Conservation (phyloP, 208 protist species). For the Wallacemonas rigidus region DNA sequence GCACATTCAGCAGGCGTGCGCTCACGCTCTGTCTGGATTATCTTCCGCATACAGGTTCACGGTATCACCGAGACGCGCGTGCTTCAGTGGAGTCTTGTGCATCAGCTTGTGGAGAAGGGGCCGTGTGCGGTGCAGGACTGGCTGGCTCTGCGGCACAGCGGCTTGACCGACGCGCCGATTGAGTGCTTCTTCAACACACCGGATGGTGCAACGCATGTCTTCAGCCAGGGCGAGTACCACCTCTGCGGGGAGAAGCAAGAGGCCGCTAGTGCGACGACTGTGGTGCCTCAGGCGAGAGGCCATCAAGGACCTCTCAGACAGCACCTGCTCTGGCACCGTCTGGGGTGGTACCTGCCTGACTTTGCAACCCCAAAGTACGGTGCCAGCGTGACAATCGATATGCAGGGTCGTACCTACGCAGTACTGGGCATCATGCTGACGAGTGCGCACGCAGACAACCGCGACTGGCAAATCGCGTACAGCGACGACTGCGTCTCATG, state of each 20-base stretch:
- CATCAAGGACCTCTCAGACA: neutral
- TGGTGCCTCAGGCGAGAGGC: too few species aligned
- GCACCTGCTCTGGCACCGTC: slow-evolving; percentile 12
- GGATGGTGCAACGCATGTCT: neutral
- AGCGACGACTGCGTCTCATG: slow-evolving; percentile 45
- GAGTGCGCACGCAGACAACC: neutral
- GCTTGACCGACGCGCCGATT: neutral
- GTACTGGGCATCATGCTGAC: slow-evolving; percentile 19
- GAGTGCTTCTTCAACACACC: slow-evolving; percentile 7
- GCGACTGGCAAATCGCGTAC: slow-evolving; percentile 30
- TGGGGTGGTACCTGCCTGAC: slow-evolving; percentile 9
- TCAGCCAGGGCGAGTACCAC: neutral
- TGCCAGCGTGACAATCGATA: slow-evolving; percentile 11
- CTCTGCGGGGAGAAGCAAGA: neutral
- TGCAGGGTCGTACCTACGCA: neutral
- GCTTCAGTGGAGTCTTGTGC: slow-evolving; percentile 6
- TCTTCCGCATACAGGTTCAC: neutral
- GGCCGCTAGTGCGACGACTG: too few species aligned
- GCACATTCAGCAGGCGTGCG: neutral
- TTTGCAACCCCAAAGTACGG: neutral
- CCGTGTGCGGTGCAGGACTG: neutral
- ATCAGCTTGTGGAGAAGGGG: neutral
- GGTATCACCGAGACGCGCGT: neutral
- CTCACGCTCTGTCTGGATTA: neutral
- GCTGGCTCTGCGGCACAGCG: neutral